Percentiles rank a stretch among this genome's conserved stretches.
These are phyloP conservation scores for Suillus hirtellus DNA, from an alignment of 768 basidiomycete species.

Conservation along the genomic window DNA sequence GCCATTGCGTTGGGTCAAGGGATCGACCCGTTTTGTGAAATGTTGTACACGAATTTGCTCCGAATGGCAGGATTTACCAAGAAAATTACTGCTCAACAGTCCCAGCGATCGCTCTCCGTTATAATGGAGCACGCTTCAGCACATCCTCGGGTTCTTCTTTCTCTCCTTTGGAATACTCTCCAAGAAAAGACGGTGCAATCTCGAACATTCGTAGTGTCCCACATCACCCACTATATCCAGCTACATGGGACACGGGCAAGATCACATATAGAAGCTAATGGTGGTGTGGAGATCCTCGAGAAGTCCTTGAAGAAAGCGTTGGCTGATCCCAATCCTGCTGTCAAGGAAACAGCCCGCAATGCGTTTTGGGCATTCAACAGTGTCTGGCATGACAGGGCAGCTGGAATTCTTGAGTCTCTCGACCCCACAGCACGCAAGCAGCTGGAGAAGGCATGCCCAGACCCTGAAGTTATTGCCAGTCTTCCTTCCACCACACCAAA, in stretches of 20 bases:
- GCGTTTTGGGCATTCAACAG: conserved; percentile 80
- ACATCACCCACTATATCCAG: conserved; percentile 76
- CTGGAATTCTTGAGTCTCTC: conserved; percentile 59
- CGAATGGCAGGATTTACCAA: conserved; percentile 92
- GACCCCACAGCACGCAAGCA: conserved; percentile 75
- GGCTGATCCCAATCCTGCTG: conserved; percentile 76
- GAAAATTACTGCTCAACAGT: conserved; percentile 84
- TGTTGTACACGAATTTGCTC: conserved; percentile 71
- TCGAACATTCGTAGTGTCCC: conserved; percentile 63
- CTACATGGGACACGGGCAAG: conserved; percentile 67
- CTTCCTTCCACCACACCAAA: conserved; percentile 43
- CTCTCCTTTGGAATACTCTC: conserved; percentile 65
- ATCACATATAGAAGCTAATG: conserved; percentile 64
- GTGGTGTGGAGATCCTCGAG: conserved; percentile 71
- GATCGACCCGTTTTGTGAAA: conserved; percentile 82
- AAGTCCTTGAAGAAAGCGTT: conserved; percentile 72
- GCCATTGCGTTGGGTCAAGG: conserved; percentile 60
- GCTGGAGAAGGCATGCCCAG: conserved; percentile 82
- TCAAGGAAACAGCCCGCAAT: conserved; percentile 68
- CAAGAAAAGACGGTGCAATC: conserved; percentile 84
- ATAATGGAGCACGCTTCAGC: conserved; percentile 71
- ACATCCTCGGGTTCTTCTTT: conserved; percentile 67
- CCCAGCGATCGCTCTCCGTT: conserved; percentile 69
- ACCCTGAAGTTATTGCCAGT: conserved; percentile 42
- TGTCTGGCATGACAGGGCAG: conserved; percentile 75